Evolutionary conservation across 495 filamentous ascomycete genomes (phyloP), one percentile per base, ranked within the genome.

Genomic region (Pyronema omphalodes): DNA sequence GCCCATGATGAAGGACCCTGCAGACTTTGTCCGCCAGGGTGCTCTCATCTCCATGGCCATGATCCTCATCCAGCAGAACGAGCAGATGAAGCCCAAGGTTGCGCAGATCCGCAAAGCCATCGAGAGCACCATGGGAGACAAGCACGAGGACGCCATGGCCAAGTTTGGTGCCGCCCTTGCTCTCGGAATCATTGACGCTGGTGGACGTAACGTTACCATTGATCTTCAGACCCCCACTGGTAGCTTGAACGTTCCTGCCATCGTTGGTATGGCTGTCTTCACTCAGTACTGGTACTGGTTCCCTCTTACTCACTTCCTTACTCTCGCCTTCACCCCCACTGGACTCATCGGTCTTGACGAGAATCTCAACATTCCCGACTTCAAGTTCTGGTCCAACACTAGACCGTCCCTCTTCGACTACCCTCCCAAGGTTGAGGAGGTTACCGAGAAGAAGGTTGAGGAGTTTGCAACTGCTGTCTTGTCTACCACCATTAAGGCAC

Each of bases 271-370:
- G 78, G 88, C 87, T 40, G 83, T 99, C 29, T 99, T 99, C 71
- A 91, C 86, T 6, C 93, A 99, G 67, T 99, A 99, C 71, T 99
- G 93, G 93, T 99, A 99, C 71, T 99, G 93, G 93, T 99, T 99
- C 79, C 93, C 93, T 46, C 79, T 95, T 60, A 94, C 91, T 19
- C 93, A 96, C 68, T 99, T 99, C 78, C 69, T 99, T 17, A 89
- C 88, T 0, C 74, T 96, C 56, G 86, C 83, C 64, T 95, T 96
- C 66, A 82, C 83, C 7, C 93, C 93, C 0, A 96, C 93, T 7
- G 83, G 88, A 1, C 84, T 99, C 61, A 94, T 95, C 54, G 89
- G 82, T 46, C 79, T 99, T 17, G 88, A 96, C 66, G 80, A 89
- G 65, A 84, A 94, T 62, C 75, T 99, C 3, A 87, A 61, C 44